Base-by-base conservation (phyloP, 2,329 filamentous ascomycete genomes). In the Ramichloridium luteum region DNA sequence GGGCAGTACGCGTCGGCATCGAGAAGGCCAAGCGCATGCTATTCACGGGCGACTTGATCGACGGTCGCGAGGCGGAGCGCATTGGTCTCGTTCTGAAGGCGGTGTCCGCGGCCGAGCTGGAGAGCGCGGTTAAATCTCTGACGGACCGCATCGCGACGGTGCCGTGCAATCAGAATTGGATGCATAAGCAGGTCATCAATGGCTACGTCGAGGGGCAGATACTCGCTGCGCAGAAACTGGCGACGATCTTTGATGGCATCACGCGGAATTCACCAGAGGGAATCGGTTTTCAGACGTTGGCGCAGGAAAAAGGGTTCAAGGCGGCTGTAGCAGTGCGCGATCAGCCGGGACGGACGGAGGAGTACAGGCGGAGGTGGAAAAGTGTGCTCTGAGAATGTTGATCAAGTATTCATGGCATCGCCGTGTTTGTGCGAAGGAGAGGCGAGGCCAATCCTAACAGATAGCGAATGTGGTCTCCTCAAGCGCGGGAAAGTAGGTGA, bases 101-200 rank as follows among this genome's bases (percentile, higher is more conserved):
- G 25, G 30, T 39, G 17, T 30, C 27, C 4, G 14, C 4, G 16
- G 16, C 3, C 2, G n/a, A 29, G 13, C 30, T 37, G 3, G 30
- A 34, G 13, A 23, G 28, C 16, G 18, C 37, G 13, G 31, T 36
- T 11, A 15, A 16, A 13, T 13, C 35, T 6, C 25, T 37, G 13
- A 28, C 23, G n/a, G 34, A 34, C 15, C 23, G 34, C n/a, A 37
- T 39, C 16, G 30, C 27, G 30, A 36, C 25, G 5, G 34, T 39
- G 20, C 20, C 20, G 20, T 23, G 20, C n/a, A 40, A 28, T 29
- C 39, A 40, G 17, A 16, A 29, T 8, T 35, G 39, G 37, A 39
- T 42, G 37, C 35, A 34, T 16, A 42, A 42, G 31, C 33, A 35
- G 16, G 37, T 39, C 3, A 28, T 42, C 25, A 39, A 42, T 31